Base-by-base conservation (phyloP, 352 stramenopile genomes). In the Globisporangium cylindrosporum region DNA sequence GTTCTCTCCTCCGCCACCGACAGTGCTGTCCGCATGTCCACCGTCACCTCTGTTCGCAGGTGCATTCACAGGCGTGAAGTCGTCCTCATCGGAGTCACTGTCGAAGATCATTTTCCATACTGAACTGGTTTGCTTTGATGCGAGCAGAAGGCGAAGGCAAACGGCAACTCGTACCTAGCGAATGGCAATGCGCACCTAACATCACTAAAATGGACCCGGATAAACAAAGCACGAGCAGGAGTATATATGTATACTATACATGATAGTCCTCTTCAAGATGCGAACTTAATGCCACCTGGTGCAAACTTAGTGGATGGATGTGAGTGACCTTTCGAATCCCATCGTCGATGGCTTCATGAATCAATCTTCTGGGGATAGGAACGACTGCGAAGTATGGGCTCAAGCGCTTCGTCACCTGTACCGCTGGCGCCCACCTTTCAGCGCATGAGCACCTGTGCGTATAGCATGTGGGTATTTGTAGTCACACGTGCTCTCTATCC, bases 401-500 rank as follows among this genome's bases (percentile, higher is more conserved):
- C 79, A 1, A 81, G 73, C 10, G 32, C 70, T 25, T 86, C 79
- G 43, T 78, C 76, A 43, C 64, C 79, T 9, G 72, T 79, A 59
- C 72, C 74, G 1, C 54, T 92, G 51, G 65, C 70, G 32, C 60
- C 77, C 1, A 58, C 79, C 15, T 92, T 92, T 62, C 62, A 85
- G 67, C 82, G 82, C 64, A 79, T 92, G 70, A 58, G 53, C 49
- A 72, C 69, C 53, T 92, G 84, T 90, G 72, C 20, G 78, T 64
- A 4, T 4, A 29, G 55, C n/a, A 2, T 59, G 15, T 5, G 15
- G 38, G 7, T 18, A 59, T 38, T 1, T 32, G 20, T 9, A 2
- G 25, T n/a, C n/a, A 34, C 15, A 14, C 20, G 6, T 66, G 54
- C n/a, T 29, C 9, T 20, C n/a, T 15, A 46, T 7, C 9, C 10